Base-by-base conservation (phyloP, 1,284 basidiomycete genomes). In the Cystobasidiaceae sp. region DNA sequence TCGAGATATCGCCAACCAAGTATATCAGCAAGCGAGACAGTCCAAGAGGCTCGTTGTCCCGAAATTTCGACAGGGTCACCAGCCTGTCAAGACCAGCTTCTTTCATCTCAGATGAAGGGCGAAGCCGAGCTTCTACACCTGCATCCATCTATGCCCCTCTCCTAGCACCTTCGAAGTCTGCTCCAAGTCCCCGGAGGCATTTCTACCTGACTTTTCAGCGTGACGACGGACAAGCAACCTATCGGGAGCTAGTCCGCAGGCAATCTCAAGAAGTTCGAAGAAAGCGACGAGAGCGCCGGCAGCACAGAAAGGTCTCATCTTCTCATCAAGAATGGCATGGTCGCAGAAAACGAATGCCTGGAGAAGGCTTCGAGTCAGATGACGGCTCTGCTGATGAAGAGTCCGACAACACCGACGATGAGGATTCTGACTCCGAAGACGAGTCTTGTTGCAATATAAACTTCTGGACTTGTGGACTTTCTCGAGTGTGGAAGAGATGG, bases 141-240 rank as follows among this genome's bases (percentile, higher is more conserved):
- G 52, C 51, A 17, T 64, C 61, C 8, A 43, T 64, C 13, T 64
- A 64, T 48, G 61, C 61, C 6, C 61, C 61, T 39, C 61, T 64
- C n/a, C 45, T 64, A 27, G 28, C 48, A 7, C 61, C 61, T 37
- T 46, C 39, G 3, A 56, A 55, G 30, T 56, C 61, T 11, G 61
- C 61, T 2, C 61, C 61, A n/a, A 55, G 51, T 25, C 61, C 61
- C 21, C 46, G 51, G n/a, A 17, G 61, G 41, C 41, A 41, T n/a
- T 55, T 55, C 21, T 64, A 64, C 33, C 51, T 64, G 21, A 64
- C 61, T 3, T 64, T 64, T 33, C 23, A 49, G 21, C 51, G 52
- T 19, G 52, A 49, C 21, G 27, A 64, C n/a, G 46, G 51, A 19
- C 41, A 55, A 37, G 41, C 37, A 2, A 46, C 61, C 17, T 64